A percentile compares a stretch with the other conserved stretches of the same genome.
Conservation (phyloP, 2,329 filamentous ascomycete genomes). For the Xylariaceae sp. region DNA sequence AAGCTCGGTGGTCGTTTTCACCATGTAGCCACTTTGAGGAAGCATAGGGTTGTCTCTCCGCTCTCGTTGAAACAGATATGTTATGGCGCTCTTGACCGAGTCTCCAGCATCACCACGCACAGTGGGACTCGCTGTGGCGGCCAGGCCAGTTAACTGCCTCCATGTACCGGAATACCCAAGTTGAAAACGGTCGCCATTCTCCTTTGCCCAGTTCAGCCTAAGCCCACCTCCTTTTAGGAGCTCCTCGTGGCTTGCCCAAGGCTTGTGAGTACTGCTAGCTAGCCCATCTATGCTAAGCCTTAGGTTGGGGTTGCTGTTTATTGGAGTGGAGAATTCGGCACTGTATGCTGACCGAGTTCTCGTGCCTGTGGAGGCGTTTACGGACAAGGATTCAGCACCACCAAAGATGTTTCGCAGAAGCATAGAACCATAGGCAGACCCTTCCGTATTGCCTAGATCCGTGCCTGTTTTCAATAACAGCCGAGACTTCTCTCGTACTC, state of each 20-base stretch:
- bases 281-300: constrained; percentile 80
- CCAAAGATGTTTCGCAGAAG: constrained; percentile 92
- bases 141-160: constrained; percentile 86
- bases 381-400: constrained; percentile 85
- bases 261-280: constrained; percentile 84
- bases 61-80: constrained; percentile 82
- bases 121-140: constrained; percentile 77
- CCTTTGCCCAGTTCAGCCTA: constrained; percentile 76
- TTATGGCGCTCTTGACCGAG: constrained; percentile 85
- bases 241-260: constrained; percentile 95
- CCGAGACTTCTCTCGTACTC: constrained; percentile 78
- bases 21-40: constrained; percentile 79
- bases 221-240: constrained; percentile 78
- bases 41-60: constrained; percentile 84
- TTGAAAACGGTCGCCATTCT: constrained; percentile 73
- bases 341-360: constrained; percentile 92
- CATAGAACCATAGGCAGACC: constrained; percentile 88
- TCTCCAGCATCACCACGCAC: constrained; percentile 88
- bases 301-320: constrained; percentile 84
- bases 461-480: constrained; percentile 93
- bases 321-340: constrained; percentile 80
- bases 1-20: constrained; percentile 81
- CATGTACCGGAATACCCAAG: constrained; percentile 82
- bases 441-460: constrained; percentile 91
- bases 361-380: constrained; percentile 88